Evolutionary conservation across 306 rosid species (phyloP), one percentile per base, ranked within the genome.

Genomic region (Styphnolobium japonicum): DNA sequence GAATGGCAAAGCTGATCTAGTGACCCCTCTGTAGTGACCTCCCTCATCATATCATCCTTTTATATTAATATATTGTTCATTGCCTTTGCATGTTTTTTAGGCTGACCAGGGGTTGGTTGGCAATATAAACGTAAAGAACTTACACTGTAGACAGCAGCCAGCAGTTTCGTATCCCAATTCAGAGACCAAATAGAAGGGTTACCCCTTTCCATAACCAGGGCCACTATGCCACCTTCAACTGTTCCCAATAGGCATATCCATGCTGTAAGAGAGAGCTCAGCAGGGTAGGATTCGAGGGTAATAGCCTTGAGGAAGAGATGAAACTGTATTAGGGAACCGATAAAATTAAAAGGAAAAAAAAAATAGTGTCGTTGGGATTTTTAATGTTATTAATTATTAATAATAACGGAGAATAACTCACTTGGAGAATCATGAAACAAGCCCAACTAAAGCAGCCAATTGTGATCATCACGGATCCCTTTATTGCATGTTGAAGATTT

Each of bases 171-270:
- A 63, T 91, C 96, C 99, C 96, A 95, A 7, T 81, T n/a, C 58
- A 93, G 73, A 14, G 94, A 66, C 99, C 99, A 95, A 37, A 84
- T 81, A 0, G 96, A 81, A 36, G 84, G 77, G 8, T 93, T 85
- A 29, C 80, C 85, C 71, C 96, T 82, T 77, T 95, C 99, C 97
- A 91, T 92, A 18, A 93, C 70, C 36, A 95, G 69, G 10, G 94
- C 99, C 56, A 93, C 87, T 19, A 71, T 69, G n/a, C 93, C 87
- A 25, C 99, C 99, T 75, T 93, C 93, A 60, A 84, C 2, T 2
- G 99, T 82, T 58, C 98, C 99, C 83, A 93, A 34, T 45, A 91
- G 74, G 74, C 99, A 95, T 81, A 95, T 91, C 99, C 99, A 95
- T 57, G 99, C 90, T 23, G 99, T 91, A 2, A 95, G 93, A 15